A percentile compares a stretch with the other conserved stretches of the same genome.
These are phyloP conservation scores for Penicillium maclennaniae DNA, from an alignment of 495 filamentous ascomycete genomes.

Conservation along the genomic window DNA sequence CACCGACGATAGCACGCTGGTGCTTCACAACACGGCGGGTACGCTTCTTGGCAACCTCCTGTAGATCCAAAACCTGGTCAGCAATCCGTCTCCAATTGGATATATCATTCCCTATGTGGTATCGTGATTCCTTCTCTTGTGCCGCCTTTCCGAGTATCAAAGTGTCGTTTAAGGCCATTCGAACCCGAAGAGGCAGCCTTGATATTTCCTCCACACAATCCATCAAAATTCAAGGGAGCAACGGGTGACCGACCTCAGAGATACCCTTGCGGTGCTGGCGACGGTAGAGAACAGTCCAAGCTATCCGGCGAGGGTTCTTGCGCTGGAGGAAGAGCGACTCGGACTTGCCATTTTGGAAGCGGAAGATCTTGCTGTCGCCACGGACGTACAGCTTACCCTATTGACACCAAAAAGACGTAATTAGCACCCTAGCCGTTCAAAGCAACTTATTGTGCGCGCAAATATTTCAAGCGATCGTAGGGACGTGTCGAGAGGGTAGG, in stretches of 20 bases:
- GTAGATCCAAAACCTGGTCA: slow-evolving; percentile 41
- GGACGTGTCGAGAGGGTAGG: neutral
- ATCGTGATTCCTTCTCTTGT: slow-evolving; percentile 18
- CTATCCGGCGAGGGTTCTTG: slow-evolving; percentile 99
- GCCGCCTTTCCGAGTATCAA: slow-evolving; percentile 6
- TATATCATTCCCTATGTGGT: slow-evolving; percentile 5
- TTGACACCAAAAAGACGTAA: slow-evolving; percentile 26
- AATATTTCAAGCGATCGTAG: neutral
- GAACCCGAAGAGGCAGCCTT: slow-evolving; percentile 3
- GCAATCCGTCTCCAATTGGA: slow-evolving; percentile 19
- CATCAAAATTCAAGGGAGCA: slow-evolving; percentile 24
- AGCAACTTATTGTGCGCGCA: slow-evolving; percentile 3
- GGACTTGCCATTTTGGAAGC: slow-evolving; percentile 99
- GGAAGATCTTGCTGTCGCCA: slow-evolving; percentile 99
- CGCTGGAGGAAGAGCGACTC: slow-evolving; percentile 99
- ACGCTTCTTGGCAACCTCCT: slow-evolving; percentile 99
- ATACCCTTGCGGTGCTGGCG: slow-evolving; percentile 99
- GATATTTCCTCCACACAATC: slow-evolving; percentile 7
- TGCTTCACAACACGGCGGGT: slow-evolving; percentile 96
- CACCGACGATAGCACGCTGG: slow-evolving; percentile 98
- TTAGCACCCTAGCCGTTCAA: slow-evolving; percentile 21
- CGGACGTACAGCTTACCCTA: slow-evolving; percentile 98
- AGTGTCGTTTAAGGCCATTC: slow-evolving; percentile 2
- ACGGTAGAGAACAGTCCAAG: slow-evolving; percentile 96
- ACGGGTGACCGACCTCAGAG: slow-evolving; percentile 80